These are phyloP conservation scores for Claviceps pusilla DNA, from an alignment of 2,329 filamentous ascomycete genomes.

Conservation along the genomic window DNA sequence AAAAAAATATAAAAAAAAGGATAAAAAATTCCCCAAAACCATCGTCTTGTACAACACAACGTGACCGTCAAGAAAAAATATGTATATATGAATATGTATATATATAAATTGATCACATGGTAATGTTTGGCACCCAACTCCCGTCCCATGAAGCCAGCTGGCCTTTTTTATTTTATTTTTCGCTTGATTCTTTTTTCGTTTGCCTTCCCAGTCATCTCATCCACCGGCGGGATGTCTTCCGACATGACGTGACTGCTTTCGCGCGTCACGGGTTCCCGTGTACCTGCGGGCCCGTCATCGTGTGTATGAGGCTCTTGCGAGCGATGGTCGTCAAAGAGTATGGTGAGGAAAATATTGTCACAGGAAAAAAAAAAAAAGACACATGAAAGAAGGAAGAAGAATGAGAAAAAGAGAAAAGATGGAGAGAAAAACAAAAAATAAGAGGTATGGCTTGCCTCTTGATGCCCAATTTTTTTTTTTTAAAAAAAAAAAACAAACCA, in stretches of 20 bases:
- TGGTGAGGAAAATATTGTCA: not conserved
- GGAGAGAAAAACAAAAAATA: not conserved
- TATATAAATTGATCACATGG: not conserved
- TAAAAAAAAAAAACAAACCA: not conserved
- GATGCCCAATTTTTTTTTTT: not conserved
- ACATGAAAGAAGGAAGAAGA: too few species aligned
- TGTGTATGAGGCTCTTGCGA: too few species aligned
- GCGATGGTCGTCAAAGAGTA: not conserved
- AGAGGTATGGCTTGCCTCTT: not conserved
- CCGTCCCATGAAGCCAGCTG: not conserved
- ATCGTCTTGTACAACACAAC: too few species aligned
- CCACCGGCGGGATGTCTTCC: not conserved
- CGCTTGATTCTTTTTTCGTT: not conserved
- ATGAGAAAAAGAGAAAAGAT: too few species aligned
- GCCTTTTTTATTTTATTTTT: not conserved
- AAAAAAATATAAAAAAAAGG: too few species aligned
- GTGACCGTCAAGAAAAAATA: too few species aligned
- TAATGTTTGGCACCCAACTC: not conserved
- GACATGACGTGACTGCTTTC: not conserved
- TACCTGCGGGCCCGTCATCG: slow-evolving; percentile 2
- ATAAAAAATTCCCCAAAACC: too few species aligned
- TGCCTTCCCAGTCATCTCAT: not conserved
- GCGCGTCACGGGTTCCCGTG: slow-evolving; percentile 3
- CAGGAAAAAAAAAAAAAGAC: too few species aligned
- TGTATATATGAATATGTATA: not conserved